phyloP scores from a whole-genome alignment of 352 stramenopile species.

The Discostella stelligera region DNA sequence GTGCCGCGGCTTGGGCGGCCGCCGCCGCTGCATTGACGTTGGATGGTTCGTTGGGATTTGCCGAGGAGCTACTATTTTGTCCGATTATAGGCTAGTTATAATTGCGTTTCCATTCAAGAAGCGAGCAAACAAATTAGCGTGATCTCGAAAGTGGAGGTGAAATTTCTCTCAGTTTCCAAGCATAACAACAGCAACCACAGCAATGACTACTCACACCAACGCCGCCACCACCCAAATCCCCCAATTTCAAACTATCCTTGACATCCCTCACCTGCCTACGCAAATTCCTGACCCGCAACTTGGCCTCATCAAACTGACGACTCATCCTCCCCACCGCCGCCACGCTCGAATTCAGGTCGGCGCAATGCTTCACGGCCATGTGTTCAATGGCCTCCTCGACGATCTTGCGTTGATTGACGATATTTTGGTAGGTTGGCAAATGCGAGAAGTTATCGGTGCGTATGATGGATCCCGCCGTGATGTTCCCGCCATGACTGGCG shows the following conservation, averaged over 20 bases:
- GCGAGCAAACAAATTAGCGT: neutral
- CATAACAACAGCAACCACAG: neutral
- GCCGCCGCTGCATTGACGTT: slow-evolving; percentile 15
- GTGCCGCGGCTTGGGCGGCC: slow-evolving; percentile 15
- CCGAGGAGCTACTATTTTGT: neutral
- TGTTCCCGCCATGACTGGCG: slow-evolving; percentile 28
- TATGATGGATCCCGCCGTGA: slow-evolving; percentile 4
- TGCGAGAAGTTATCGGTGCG: slow-evolving; percentile 19
- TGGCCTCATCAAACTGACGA: slow-evolving; percentile 72
- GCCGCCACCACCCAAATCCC: slow-evolving; percentile 18
- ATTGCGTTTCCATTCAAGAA: neutral
- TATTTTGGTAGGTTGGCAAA: slow-evolving; percentile 47
- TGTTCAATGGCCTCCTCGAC: slow-evolving; percentile 79
- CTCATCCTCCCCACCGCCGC: slow-evolving; percentile 74
- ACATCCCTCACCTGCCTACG: slow-evolving; percentile 76
- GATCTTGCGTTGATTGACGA: slow-evolving; percentile 58
- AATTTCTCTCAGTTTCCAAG: no score
- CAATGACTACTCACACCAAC: neutral
- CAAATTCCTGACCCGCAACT: slow-evolving; percentile 59
- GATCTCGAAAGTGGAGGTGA: neutral
- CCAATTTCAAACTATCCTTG: slow-evolving; percentile 57
- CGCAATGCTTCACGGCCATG: slow-evolving; percentile 71
- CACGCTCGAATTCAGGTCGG: slow-evolving; percentile 76
- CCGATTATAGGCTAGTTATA: neutral
- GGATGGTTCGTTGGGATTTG: neutral